Evolutionary conservation across 495 filamentous ascomycete genomes (phyloP), one percentile per base, ranked within the genome.

Genomic region (Aspergillus funiculosus): DNA sequence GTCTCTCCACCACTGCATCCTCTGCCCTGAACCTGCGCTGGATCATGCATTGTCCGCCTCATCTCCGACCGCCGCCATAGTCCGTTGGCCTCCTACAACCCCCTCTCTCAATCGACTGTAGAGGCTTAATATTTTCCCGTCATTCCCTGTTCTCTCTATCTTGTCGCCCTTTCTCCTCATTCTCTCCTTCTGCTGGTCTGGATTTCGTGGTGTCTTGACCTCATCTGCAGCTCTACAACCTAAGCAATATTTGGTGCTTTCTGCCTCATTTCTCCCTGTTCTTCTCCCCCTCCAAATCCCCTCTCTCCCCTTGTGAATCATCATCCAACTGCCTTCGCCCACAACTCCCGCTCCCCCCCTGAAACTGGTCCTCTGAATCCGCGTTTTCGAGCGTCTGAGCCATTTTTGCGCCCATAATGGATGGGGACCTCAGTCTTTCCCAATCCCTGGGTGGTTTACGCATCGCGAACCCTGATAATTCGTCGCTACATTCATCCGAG

Each of bases 401-500:
- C 28, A 19, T 21, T n/a, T n/a, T 26, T 18, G 26, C 21, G 44
- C 43, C 54, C 54, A 67, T 56, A 59, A 96, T 95, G 91, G 86
- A 91, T 61, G 86, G 86, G 59, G 91, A 96, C 66, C 68, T 95
- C 53, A 96, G 87, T 63, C 79, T 98, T 39, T 94, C 92, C 43
- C 86, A 89, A 66, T 85, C 88, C 47, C 75, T 99, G 52, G 94
- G 94, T 41, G 94, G 94, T 53, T 73, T 99, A 63, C 86, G 92
- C 54, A 97, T 97, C 59, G 94, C 94, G 50, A 99, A 99, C 63
- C 92, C 94, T 30, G 91, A 96, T 72, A 81, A 92, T 64, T 76
- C 78, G 36, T 81, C 84, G 22, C 72, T 84, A 29, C 68, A 73
- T 50, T 64, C 68, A 30, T 67, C 79, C n/a, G 67, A 68, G 49